Evolutionary conservation across 352 stramenopile genomes (phyloP).

Genomic region (Thalassiosira allenii): DNA sequence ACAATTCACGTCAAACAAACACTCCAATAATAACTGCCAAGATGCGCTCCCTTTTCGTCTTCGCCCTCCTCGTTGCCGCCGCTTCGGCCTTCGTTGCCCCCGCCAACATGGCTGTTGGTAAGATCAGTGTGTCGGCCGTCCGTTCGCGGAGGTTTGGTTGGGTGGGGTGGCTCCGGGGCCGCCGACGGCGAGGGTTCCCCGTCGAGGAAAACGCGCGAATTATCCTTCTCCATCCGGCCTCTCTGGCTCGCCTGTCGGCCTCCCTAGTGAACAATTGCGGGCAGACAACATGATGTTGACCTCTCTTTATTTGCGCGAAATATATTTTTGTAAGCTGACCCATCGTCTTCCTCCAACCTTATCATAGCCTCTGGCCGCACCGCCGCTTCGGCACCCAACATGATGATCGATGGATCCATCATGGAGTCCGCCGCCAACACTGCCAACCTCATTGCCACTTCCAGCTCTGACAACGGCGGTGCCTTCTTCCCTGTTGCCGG

Average conservation of each 20-base stretch:
- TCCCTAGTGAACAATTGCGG: no score
- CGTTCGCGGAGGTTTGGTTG: no score
- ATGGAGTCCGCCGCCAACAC: slow-evolving; percentile 65
- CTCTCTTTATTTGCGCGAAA: no score
- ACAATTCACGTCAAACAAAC: slow-evolving; percentile 26
- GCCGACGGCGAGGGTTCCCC: no score
- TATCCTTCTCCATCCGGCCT: no score
- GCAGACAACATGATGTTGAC: no score
- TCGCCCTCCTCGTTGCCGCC: slow-evolving; percentile 76
- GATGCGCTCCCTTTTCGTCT: slow-evolving; percentile 72
- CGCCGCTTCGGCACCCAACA: slow-evolving; percentile 57
- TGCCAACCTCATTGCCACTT: slow-evolving; percentile 78
- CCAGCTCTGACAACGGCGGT: slow-evolving; percentile 72
- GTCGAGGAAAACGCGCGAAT: no score
- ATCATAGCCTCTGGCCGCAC: slow-evolving; percentile 36
- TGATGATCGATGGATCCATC: slow-evolving; percentile 76
- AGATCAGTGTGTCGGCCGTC: no score
- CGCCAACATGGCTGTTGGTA: slow-evolving; percentile 73
- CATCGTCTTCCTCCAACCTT: background rate
- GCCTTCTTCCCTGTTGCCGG: slow-evolving; percentile 83
- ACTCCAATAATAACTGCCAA: slow-evolving; percentile 28
- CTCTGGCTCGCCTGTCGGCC: no score
- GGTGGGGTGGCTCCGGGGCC: no score
- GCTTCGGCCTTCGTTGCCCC: slow-evolving; percentile 80
- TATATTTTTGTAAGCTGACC: no score